Percentiles rank a stretch among this genome's conserved stretches.
These are phyloP conservation scores for Syzygium syzygioides DNA, from an alignment of 441 rosid genomes.

Conservation along the genomic window DNA sequence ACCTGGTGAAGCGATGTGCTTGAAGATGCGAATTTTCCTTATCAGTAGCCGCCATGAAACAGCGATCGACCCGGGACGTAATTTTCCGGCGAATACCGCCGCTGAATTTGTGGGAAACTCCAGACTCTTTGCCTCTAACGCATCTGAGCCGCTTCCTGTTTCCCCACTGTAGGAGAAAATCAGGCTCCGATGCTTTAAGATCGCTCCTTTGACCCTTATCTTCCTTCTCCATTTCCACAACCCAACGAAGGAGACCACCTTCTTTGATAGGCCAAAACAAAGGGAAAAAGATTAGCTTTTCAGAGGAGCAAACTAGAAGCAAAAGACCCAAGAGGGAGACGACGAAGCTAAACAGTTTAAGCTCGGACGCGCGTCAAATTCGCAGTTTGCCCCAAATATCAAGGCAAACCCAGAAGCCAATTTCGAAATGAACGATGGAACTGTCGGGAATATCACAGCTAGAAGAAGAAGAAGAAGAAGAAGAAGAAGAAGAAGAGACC, in stretches of 20 bases:
- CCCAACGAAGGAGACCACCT: neutral
- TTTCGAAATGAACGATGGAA: neutral
- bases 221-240: slow-evolving; percentile 19
- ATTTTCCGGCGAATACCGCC: slow-evolving; percentile 36
- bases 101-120: slow-evolving; percentile 40
- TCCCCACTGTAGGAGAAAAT: slow-evolving; percentile 67
- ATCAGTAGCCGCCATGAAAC: slow-evolving; percentile 22
- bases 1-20: slow-evolving; percentile 60
- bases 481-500: neutral
- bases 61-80: slow-evolving; percentile 38
- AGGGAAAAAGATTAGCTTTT: neutral
- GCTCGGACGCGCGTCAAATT: neutral
- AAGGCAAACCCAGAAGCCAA: neutral
- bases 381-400: neutral
- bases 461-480: neutral
- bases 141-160: slow-evolving; percentile 68
- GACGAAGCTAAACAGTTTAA: neutral
- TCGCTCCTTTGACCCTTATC: slow-evolving; percentile 34
- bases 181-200: slow-evolving; percentile 47
- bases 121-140: slow-evolving; percentile 62
- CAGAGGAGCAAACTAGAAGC: neutral
- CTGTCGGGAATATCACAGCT: neutral
- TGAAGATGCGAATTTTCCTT: slow-evolving; percentile 47
- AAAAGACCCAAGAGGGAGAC: neutral
- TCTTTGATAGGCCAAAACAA: neutral